A percentile compares a stretch with the other conserved stretches of the same genome.
These are phyloP conservation scores for Sarocladium strictum DNA, from an alignment of 2,329 filamentous ascomycete genomes.

Conservation along the genomic window DNA sequence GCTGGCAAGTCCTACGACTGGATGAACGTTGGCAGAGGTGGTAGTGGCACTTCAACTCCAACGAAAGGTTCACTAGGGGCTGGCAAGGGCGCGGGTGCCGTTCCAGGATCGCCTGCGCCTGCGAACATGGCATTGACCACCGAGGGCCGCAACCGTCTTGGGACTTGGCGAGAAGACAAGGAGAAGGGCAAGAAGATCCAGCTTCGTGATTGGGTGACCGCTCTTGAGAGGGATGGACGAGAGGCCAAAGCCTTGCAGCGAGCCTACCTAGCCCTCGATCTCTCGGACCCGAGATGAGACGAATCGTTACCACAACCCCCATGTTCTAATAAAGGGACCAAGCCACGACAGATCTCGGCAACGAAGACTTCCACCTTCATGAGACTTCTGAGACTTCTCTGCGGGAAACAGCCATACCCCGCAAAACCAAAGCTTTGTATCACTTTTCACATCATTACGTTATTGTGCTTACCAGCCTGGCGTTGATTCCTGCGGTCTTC, in stretches of 20 bases:
- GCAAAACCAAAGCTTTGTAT: not conserved
- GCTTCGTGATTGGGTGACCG: conserved; percentile 73
- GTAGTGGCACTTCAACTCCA: conserved; percentile 49
- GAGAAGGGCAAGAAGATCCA: conserved; percentile 75
- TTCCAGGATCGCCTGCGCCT: conserved; percentile 22
- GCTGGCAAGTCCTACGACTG: conserved; percentile 65
- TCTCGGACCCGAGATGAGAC: conserved; percentile 35
- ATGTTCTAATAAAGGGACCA: too few species aligned
- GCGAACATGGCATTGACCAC: conserved; percentile 41
- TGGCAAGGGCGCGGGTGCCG: conserved; percentile 17
- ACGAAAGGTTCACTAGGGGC: conserved; percentile 28
- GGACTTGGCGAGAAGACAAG: conserved; percentile 73
- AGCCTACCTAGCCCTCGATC: conserved; percentile 48
- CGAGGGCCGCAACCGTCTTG: conserved; percentile 57
- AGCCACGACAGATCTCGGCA: not conserved
- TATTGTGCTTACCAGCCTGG: conserved; percentile 6
- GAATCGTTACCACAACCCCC: not conserved
- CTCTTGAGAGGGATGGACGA: conserved; percentile 71
- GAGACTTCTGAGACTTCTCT: not conserved
- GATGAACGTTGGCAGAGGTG: conserved; percentile 54
- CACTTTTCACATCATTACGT: not conserved
- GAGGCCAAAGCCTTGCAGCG: conserved; percentile 58
- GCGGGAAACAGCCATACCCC: not conserved
- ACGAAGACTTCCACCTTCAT: too few species aligned
- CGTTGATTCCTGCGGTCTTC: conserved; percentile 6